Percentiles rank a stretch among this genome's conserved stretches.
phyloP scores from a whole-genome alignment of 1,139 yeast genomes.

The Hanseniaspora sp. region DNA sequence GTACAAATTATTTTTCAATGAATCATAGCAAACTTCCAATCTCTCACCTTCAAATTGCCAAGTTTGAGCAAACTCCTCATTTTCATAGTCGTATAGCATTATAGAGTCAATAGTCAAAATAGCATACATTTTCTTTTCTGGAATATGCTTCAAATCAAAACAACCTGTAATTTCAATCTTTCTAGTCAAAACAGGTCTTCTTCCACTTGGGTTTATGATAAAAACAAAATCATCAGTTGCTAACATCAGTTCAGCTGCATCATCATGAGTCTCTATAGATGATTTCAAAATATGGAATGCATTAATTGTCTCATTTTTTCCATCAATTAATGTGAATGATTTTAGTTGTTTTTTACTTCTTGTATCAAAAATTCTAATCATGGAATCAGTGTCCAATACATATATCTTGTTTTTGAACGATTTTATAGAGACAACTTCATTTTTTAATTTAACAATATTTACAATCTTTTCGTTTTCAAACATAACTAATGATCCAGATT shows the following conservation, averaged over 20 bases:
- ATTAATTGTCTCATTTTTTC: constrained; percentile 25
- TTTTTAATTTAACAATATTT: constrained; percentile 28
- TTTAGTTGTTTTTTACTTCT: constrained; percentile 26
- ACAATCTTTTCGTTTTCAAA: constrained; percentile 29
- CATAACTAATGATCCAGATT: constrained; percentile 26
- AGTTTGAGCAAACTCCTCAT: constrained; percentile 18
- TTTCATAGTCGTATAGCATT: constrained; percentile 17
- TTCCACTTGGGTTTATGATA: constrained; percentile 28
- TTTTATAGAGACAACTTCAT: constrained; percentile 24
- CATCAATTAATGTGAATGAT: constrained; percentile 28
- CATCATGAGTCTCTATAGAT: constrained; percentile 14
- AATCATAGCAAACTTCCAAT: constrained; percentile 19
- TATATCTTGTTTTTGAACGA: constrained; percentile 24
- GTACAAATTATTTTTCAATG: constrained; percentile 14
- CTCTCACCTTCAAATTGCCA: constrained; percentile 23
- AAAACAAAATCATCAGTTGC: constrained; percentile 24
- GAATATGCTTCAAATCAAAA: constrained; percentile 19
- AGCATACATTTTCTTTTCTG: constrained; percentile 20
- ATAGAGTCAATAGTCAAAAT: constrained; percentile 22
- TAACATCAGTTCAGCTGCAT: constrained; percentile 18
- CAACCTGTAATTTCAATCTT: constrained; percentile 22
- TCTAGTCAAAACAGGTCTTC: constrained; percentile 26
- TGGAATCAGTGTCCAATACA: constrained; percentile 26
- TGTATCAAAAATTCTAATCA: constrained; percentile 27
- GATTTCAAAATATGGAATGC: constrained; percentile 23